phyloP scores from a whole-genome alignment of 768 basidiomycete species.

The Mycena vulgaris region DNA sequence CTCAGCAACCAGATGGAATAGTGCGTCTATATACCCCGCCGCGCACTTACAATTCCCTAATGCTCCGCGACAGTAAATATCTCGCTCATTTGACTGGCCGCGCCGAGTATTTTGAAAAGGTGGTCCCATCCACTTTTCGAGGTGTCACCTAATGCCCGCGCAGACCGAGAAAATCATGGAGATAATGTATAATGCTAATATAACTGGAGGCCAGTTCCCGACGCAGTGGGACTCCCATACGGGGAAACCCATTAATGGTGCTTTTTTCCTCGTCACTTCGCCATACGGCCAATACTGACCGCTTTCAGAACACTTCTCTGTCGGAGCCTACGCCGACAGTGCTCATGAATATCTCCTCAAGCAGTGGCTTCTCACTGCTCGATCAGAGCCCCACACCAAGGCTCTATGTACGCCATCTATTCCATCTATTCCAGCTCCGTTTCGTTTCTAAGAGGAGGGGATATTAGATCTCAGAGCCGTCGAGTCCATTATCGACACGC shows the following conservation, averaged over 20 bases:
- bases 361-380: slow-evolving; percentile 68
- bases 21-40: slow-evolving; percentile 44
- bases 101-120: slow-evolving; percentile 69
- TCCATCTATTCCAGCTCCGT: neutral
- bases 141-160: slow-evolving; percentile 55
- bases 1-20: slow-evolving; percentile 79
- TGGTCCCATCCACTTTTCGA: slow-evolving; percentile 27
- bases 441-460: neutral
- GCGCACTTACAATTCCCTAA: too few relatives aligned
- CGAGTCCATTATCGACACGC: slow-evolving; percentile 68
- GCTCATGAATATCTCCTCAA: slow-evolving; percentile 81
- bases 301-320: slow-evolving; percentile 58
- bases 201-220: slow-evolving; percentile 68
- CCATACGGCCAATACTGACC: neutral
- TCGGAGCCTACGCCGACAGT: slow-evolving; percentile 74
- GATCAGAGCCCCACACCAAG: slow-evolving; percentile 59
- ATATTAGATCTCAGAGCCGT: slow-evolving; percentile 62
- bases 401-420: slow-evolving; percentile 73
- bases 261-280: neutral
- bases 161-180: slow-evolving; percentile 64
- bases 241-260: slow-evolving; percentile 64
- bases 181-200: slow-evolving; percentile 63
- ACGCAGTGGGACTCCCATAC: slow-evolving; percentile 63
- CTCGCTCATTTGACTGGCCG: slow-evolving; percentile 84
- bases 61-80: slow-evolving; percentile 69